Base-by-base conservation (phyloP, 805 yeast species). In the Cyberlindnera bimundalis region DNA sequence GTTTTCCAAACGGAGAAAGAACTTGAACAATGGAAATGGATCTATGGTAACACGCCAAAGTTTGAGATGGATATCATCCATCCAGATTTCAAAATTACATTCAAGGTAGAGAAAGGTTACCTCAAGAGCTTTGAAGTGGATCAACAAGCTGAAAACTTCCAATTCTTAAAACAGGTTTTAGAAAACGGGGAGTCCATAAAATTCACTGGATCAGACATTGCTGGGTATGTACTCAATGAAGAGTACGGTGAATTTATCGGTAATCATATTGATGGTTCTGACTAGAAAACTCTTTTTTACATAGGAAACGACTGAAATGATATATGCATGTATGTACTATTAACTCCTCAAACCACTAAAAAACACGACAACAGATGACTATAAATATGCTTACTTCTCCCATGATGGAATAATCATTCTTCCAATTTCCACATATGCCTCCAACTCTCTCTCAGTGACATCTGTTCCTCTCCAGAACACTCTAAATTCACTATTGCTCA, bases 11-110 rank as follows among this genome's bases (percentile, higher is more conserved):
- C 66, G 1, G 67, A 69, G 24, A 43, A 61, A 0, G 70, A 70
- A 20, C 62, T 87, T 15, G 55, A 64, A 31, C 60, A 70, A 16
- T 83, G 93, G 84, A 66, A 74, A 2, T 90, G 96, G 96, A 75
- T 66, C 27, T 88, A 65, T 59, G 90, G 88, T 1, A 67, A 71
- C 16, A 83, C 96, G 0, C 96, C 97, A 0, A 70, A 67, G 43
- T 93, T 91, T 58, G 67, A 72, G 29, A 78, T 84, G 43, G 52
- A 55, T 1, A 56, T 84, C 15, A 54, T 52, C 3, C 61, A 66
- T 30, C 59, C 59, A 0, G 58, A 62, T 29, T 47, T 68, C 49
- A 39, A 35, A 14, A 55, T 74, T 5, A 56, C 49, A 25, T 68
- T 73, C 32, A 43, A 56, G 2, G 79, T 88, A 3, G 80, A 73